Conservation (phyloP, 306 rosid species). For the Arachis stenosperma region DNA sequence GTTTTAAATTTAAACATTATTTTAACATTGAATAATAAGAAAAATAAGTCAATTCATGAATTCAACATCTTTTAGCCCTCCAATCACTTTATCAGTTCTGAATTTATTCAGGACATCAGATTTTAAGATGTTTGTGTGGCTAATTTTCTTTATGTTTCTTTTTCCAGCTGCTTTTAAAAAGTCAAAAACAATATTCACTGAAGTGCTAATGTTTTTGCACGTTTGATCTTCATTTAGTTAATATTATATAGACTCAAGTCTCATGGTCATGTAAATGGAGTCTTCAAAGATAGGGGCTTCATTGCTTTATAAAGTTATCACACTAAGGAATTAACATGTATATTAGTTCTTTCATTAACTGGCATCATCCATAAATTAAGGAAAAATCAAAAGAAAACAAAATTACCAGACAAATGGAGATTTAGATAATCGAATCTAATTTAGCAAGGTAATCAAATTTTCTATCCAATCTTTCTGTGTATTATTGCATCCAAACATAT, state of each 20-base stretch:
- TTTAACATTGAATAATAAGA: neutral
- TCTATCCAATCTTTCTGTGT: too few relatives aligned
- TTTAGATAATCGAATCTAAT: neutral
- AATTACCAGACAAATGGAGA: constrained; percentile 1
- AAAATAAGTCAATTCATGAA: constrained; percentile 2
- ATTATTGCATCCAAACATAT: too few relatives aligned
- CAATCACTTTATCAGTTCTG: constrained; percentile 24
- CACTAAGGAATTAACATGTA: constrained; percentile 11
- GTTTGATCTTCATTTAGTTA: constrained; percentile 23
- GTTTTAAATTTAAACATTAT: constrained; percentile 8
- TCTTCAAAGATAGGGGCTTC: constrained; percentile 23
- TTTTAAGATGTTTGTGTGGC: constrained; percentile 5
- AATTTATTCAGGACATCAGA: constrained; percentile 24
- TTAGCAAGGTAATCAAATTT: too few relatives aligned
- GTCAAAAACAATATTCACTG: constrained; percentile 24
- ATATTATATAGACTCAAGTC: constrained; percentile 20
- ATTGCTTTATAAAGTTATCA: constrained; percentile 28
- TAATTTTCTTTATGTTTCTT: constrained; percentile 33
- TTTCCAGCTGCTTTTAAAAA: constrained; percentile 29
- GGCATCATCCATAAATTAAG: neutral
- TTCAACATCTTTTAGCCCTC: constrained; percentile 26
- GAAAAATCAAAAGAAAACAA: neutral
- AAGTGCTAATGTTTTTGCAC: constrained; percentile 20
- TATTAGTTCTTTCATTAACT: constrained; percentile 28
- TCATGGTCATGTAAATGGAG: constrained; percentile 37